These are phyloP conservation scores for Phaffia rhodozyma DNA, from an alignment of 1,284 basidiomycete species.

Conservation along the genomic window DNA sequence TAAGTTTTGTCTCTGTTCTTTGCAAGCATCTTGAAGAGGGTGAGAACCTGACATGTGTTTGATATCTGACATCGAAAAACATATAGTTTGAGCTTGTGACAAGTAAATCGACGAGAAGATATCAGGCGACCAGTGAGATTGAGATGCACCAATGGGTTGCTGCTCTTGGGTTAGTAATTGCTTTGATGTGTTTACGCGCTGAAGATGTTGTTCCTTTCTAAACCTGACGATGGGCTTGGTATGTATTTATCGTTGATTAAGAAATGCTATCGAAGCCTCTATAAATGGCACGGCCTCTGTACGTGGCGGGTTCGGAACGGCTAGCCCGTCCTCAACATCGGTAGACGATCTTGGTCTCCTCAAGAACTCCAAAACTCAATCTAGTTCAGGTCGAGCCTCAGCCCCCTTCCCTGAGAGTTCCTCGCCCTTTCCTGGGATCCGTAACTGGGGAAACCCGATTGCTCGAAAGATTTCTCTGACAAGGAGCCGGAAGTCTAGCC, in stretches of 20 bases:
- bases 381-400: constrained; percentile 6
- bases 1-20: neutral
- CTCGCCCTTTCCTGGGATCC: constrained; percentile 4
- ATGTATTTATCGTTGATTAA: too few relatives aligned
- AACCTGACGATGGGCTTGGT: too few relatives aligned
- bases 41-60: neutral
- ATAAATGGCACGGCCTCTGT: constrained; percentile 17
- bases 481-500: neutral
- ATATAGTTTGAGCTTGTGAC: constrained; percentile 15
- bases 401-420: neutral
- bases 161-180: constrained; percentile 5
- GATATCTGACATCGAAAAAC: neutral
- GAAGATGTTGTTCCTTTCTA: too few relatives aligned
- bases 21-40: too few relatives aligned
- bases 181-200: too few relatives aligned
- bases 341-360: constrained; percentile 12
- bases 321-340: neutral
- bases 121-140: constrained; percentile 14
- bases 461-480: constrained; percentile 6
- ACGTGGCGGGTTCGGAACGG: neutral
- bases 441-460: constrained; percentile 11
- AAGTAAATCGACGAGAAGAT: constrained; percentile 9
- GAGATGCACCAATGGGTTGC: constrained; percentile 17
- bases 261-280: constrained; percentile 2
- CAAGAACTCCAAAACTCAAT: neutral